phyloP scores from a whole-genome alignment of 257 asterid species.

The Solanum stenotomum region DNA sequence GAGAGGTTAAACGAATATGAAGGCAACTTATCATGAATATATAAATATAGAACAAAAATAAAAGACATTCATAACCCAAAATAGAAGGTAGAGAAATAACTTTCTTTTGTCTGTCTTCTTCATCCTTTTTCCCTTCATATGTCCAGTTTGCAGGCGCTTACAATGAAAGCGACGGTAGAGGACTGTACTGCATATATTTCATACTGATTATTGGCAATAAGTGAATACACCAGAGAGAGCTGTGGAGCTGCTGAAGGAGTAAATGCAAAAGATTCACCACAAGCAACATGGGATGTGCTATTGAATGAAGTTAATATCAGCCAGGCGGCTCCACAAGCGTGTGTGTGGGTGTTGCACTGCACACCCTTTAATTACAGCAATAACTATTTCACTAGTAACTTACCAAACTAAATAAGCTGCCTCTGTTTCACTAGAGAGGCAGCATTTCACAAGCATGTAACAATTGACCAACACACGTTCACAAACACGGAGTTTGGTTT shows the following conservation, averaged over 20 bases:
- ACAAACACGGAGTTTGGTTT: neutral
- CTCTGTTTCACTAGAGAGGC: neutral
- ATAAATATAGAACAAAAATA: neutral
- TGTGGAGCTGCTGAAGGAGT: neutral
- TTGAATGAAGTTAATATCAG: neutral
- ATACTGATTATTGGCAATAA: neutral
- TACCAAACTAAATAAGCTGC: neutral
- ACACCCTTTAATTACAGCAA: neutral
- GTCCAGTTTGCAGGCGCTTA: neutral
- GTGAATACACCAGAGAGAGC: neutral
- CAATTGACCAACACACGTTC: neutral
- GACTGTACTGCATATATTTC: neutral
- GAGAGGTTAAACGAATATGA: neutral
- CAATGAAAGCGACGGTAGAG: neutral
- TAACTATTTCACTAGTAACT: neutral
- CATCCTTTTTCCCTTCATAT: neutral
- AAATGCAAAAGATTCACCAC: neutral
- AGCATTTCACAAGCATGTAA: neutral
- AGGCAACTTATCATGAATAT: neutral
- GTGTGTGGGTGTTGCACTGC: neutral
- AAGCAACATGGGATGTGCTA: neutral
- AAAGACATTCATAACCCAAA: neutral
- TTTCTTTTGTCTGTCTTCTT: neutral
- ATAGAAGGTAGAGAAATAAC: neutral
- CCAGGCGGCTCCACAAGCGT: neutral